These are phyloP conservation scores for Diaporthe amygdali DNA, from an alignment of 2,329 filamentous ascomycete genomes.

Conservation along the genomic window DNA sequence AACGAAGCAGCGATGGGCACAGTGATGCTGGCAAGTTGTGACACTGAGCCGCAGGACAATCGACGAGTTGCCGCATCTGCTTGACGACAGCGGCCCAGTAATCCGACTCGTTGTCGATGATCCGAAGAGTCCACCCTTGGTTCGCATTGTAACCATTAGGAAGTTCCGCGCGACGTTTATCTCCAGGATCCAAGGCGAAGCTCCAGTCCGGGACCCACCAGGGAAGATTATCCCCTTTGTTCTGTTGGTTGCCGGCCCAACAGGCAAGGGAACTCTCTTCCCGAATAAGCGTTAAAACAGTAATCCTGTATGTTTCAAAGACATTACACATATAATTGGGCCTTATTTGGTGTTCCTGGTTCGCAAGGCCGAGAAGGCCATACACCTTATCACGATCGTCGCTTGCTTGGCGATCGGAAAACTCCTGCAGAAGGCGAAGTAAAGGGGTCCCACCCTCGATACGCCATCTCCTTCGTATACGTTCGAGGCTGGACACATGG, in stretches of 20 bases:
- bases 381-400: slow-evolving; percentile 17
- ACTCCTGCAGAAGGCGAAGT: neutral
- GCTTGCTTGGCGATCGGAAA: neutral
- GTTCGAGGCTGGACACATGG: neutral
- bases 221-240: neutral
- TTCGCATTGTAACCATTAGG: neutral
- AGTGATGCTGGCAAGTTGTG: no score
- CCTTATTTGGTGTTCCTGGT: neutral
- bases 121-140: neutral
- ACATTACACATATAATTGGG: neutral
- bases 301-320: neutral
- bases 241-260: slow-evolving; percentile 5
- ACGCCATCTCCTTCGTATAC: neutral
- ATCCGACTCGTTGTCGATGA: neutral
- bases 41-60: no score
- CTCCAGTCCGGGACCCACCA: slow-evolving; percentile 12
- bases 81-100: neutral
- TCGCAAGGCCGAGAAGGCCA: slow-evolving; percentile 6
- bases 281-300: neutral
- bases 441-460: neutral
- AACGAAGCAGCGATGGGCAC: no score
- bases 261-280: neutral
- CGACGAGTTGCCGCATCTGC: neutral
- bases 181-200: neutral
- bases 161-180: neutral